phyloP scores from a whole-genome alignment of 2,329 filamentous ascomycete species.

The Scolecobasidium constrictum region DNA sequence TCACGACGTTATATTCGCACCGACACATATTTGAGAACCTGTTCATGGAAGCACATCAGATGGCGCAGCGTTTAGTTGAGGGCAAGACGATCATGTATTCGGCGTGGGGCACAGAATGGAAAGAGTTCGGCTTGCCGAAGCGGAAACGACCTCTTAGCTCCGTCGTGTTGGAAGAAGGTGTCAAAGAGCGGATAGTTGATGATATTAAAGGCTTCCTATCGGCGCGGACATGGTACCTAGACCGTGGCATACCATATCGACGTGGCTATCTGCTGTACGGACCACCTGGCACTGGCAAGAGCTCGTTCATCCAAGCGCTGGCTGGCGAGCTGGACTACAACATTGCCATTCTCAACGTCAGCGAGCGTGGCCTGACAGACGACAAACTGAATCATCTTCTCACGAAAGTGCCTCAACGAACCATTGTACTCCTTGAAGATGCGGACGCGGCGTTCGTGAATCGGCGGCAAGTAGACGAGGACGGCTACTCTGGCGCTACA shows the following conservation, averaged over 20 bases:
- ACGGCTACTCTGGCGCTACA: constrained; percentile 77
- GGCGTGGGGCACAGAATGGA: constrained; percentile 75
- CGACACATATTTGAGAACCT: constrained; percentile 83
- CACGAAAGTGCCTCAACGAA: constrained; percentile 73
- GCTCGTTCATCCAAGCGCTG: constrained; percentile 89
- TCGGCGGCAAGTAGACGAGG: constrained; percentile 61
- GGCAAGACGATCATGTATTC: constrained; percentile 92
- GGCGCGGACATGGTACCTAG: constrained; percentile 78
- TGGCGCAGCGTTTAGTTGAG: constrained; percentile 71
- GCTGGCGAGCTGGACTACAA: constrained; percentile 88
- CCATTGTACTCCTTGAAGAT: constrained; percentile 76
- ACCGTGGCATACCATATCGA: constrained; percentile 88
- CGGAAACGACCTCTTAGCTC: constrained; percentile 80
- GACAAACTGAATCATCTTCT: constrained; percentile 79
- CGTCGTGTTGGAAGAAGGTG: constrained; percentile 72
- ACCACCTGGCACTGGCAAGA: constrained; percentile 85
- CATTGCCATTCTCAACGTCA: constrained; percentile 85
- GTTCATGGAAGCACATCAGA: constrained; percentile 73
- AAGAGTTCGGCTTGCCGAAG: constrained; percentile 69
- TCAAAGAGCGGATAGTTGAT: constrained; percentile 68
- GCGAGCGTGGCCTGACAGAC: constrained; percentile 80
- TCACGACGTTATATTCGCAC: constrained; percentile 85
- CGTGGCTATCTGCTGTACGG: constrained; percentile 83
- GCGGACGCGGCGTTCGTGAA: constrained; percentile 86
- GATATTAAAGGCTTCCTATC: constrained; percentile 76